Evolutionary conservation across 441 rosid genomes (phyloP).

Genomic region (Hura crepitans): DNA sequence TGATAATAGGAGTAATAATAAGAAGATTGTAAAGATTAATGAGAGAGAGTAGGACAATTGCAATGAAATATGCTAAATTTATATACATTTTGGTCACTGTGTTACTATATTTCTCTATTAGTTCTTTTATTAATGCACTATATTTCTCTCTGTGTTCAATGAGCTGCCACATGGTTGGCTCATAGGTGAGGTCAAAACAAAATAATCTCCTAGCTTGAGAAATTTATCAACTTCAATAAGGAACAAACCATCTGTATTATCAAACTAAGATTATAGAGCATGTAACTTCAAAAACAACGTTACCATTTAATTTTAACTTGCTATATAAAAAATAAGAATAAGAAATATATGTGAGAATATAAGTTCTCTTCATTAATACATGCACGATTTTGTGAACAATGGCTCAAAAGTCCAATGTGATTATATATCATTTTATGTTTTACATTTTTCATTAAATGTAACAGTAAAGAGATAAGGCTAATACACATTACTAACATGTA

Average conservation of each 20-base stretch:
- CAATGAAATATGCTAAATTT: too few species aligned
- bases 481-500: background rate
- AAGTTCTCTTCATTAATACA: background rate
- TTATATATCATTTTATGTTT: slow-evolving; percentile 2
- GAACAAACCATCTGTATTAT: slow-evolving; percentile 66
- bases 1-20: too few species aligned
- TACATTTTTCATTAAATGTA: background rate
- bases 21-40: too few species aligned
- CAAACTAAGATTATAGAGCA: slow-evolving; percentile 21
- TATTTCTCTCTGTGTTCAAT: slow-evolving; percentile 41
- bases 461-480: background rate
- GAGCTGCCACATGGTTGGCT: slow-evolving; percentile 54
- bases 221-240: slow-evolving; percentile 87
- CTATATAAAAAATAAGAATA: background rate
- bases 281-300: background rate
- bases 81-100: too few species aligned
- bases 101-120: too few species aligned
- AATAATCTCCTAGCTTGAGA: slow-evolving; percentile 90
- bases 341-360: background rate
- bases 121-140: too few species aligned
- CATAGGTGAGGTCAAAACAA: slow-evolving; percentile 76
- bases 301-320: slow-evolving; percentile 2
- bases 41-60: too few species aligned
- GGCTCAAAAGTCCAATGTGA: background rate
- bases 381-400: background rate